A percentile compares a stretch with the other conserved stretches of the same genome.
Evolutionary conservation across 2,329 filamentous ascomycete species (phyloP).

Genomic region (Aureobasidium namibiae): DNA sequence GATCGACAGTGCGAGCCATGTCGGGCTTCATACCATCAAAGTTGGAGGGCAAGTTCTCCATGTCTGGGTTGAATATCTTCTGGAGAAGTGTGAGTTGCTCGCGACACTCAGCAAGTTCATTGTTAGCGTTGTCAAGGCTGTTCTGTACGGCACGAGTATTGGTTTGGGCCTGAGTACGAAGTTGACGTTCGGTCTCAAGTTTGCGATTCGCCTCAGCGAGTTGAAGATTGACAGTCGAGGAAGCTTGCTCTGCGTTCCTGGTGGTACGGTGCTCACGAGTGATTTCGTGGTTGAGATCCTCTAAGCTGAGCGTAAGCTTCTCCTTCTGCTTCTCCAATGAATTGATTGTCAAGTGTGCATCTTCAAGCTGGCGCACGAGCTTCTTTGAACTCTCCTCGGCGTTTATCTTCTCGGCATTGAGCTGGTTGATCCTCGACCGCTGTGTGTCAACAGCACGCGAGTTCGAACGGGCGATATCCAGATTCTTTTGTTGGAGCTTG

Average conservation of each 20-base stretch:
- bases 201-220: conserved; percentile 83
- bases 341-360: conserved; percentile 72
- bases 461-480: conserved; percentile 86
- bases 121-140: conserved; percentile 69
- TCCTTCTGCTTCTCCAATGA: conserved; percentile 90
- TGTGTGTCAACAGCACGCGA: conserved; percentile 80
- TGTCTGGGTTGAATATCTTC: conserved; percentile 75
- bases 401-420: conserved; percentile 76
- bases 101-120: conserved; percentile 72
- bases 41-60: conserved; percentile 42
- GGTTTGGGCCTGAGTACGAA: conserved; percentile 74
- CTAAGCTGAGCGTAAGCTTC: conserved; percentile 77
- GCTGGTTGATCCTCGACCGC: conserved; percentile 62
- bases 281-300: conserved; percentile 89
- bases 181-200: conserved; percentile 80
- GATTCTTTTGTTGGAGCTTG: conserved; percentile 93
- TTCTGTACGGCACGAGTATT: conserved; percentile 75
- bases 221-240: conserved; percentile 71
- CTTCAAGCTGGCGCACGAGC: conserved; percentile 75
- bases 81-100: conserved; percentile 73
- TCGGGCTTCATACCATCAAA: conserved; percentile 64
- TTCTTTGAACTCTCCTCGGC: conserved; percentile 75
- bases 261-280: conserved; percentile 82
- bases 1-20: conserved; percentile 58
- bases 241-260: conserved; percentile 80